Base-by-base conservation (phyloP, 2,329 filamentous ascomycete genomes). In the Fusarium buharicum region DNA sequence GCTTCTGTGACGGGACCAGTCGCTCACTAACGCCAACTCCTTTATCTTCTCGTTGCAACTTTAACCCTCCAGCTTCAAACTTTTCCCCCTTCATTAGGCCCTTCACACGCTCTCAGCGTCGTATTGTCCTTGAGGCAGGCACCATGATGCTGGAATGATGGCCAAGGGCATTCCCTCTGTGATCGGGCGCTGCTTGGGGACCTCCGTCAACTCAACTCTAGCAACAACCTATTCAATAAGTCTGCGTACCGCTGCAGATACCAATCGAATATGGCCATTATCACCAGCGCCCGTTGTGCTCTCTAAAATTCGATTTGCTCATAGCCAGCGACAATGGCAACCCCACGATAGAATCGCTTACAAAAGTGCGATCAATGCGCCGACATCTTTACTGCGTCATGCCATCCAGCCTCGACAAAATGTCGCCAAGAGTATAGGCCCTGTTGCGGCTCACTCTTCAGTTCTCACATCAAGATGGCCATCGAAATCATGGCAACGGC, bases 101-200 rank as follows among this genome's bases (percentile, higher is more conserved):
- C 47, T 43, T 22, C 56, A 17, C 50, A 50, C 59, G 55, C 52
- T 55, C 47, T 50, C 49, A 51, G 59, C 62, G 63, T 50, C 60
- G 57, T 47, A 59, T 64, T 66, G 58, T 68, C 62, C 51, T 68
- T 24, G 55, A 55, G 59, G 43, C 61, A 66, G 71, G 56, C 72
- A 72, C 71, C 75, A 79, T 80, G 78, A 59, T 75, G 67, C 70
- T 68, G 70, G 69, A 64, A 75, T 72, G 65, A 80, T 80, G 78
- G 76, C 76, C 73, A 78, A 74, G 72, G 72, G 69, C 67, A 70
- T 74, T 58, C 72, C 73, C 57, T 72, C 74, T 74, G 70, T 74
- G 64, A 59, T 74, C 53, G 72, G 74, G 68, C 74, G 74, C 70
- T 73, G 71, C 64, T 67, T 75, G 53, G 70, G 73, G 57, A 70